Evolutionary conservation across 2,329 filamentous ascomycete genomes (phyloP), one percentile per base, ranked within the genome.

Genomic region (Coniochaeta sp.): DNA sequence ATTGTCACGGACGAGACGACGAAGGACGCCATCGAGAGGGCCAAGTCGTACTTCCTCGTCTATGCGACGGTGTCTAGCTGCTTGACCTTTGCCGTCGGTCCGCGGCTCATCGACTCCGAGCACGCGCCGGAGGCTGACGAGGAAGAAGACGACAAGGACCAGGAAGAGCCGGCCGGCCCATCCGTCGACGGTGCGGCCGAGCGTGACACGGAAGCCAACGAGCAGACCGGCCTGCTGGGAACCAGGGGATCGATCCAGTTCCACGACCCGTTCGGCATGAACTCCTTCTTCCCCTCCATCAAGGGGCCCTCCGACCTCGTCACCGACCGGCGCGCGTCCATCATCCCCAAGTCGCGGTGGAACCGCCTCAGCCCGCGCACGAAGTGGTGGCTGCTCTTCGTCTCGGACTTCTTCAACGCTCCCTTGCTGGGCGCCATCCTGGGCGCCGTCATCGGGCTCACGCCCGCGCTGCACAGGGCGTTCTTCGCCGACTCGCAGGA

Each of bases 21-120:
- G 2, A 65, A 71, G 1, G 73, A 74, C 3, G 83, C 82, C 0
- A 74, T 88, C 14, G 78, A 82, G 58, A 76, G 86, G 10, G 85
- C 85, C 7, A 84, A 87, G 67, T 83, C 82, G 16, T 89, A 87
- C 69, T 88, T 89, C 66, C 72, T 89, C 3, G 80, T 89, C 61
- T 88, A 85, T 63, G 80, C 85, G 3, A 87, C 87, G 59, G 76
- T 89, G 10, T 81, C 79, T 47, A 87, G 85, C 66, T 83, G 80
- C 58, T 71, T 89, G 61, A 88, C 85, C 0, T 89, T 89, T 68
- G 83, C 83, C 0, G 73, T 89, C 3, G 86, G 85, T 0, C 85
- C 86, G 0, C 74, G 79, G 14, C 73, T 89, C 42, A 77, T 89
- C 55, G 80, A 82, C 63, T 71, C 68, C 0, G 74, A 76, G 60